phyloP scores from a whole-genome alignment of 2,329 filamentous ascomycete genomes.

The Tolypocladium pustulatum region DNA sequence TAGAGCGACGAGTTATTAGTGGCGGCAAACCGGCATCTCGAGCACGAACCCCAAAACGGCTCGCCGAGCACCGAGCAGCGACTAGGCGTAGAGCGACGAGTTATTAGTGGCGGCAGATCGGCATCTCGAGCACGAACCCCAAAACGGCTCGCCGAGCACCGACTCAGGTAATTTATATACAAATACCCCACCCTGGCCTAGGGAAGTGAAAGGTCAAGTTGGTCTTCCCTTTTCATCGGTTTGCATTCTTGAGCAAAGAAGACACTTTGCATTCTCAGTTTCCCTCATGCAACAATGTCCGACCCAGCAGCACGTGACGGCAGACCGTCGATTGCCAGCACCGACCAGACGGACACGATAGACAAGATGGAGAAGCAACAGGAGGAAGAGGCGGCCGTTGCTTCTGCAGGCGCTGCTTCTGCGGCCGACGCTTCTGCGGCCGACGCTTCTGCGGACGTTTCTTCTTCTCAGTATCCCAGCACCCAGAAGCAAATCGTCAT shows the following conservation, averaged over 20 bases:
- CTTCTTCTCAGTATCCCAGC: neutral
- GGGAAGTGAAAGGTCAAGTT: neutral
- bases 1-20: too few relatives aligned
- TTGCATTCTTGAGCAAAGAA: neutral
- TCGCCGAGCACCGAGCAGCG: neutral
- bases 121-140: neutral
- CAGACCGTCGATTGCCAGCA: neutral
- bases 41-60: neutral
- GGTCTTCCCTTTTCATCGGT: neutral
- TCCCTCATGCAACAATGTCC: neutral
- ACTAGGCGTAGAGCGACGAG: too few relatives aligned
- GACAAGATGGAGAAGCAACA: neutral
- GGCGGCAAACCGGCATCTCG: neutral
- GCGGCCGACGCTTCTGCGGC: neutral
- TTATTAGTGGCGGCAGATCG: neutral
- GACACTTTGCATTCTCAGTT: neutral
- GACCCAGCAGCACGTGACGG: neutral
- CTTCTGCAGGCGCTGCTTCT: neutral
- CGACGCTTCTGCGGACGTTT: neutral
- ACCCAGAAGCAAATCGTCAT: neutral
- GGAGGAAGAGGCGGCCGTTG: neutral
- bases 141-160: neutral
- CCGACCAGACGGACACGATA: neutral
- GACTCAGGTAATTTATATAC: neutral
- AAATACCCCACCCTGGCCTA: neutral